phyloP scores from a whole-genome alignment of 2,329 filamentous ascomycete species.

The Hymenoscyphus fraxineus region DNA sequence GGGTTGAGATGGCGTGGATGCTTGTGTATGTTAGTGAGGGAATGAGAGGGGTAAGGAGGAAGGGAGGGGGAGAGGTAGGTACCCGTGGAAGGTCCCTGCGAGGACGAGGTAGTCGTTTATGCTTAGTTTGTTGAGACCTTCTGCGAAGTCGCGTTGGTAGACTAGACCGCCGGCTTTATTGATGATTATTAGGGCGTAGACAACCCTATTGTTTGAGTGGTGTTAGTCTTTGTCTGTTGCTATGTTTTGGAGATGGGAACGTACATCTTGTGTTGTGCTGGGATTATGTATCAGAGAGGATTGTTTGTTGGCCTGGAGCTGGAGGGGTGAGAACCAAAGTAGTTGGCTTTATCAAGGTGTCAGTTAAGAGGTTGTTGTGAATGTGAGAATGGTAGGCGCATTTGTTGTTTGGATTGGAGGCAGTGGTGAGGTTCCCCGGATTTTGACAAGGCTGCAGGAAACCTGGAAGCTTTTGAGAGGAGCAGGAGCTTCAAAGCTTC shows the following conservation, averaged over 20 bases:
- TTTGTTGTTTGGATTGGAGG: constrained; percentile 7
- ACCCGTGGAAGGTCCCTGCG: constrained; percentile 96
- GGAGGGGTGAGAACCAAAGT: not conserved
- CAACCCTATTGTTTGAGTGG: constrained; percentile 59
- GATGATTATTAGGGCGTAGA: constrained; percentile 94
- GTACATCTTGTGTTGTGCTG: not conserved
- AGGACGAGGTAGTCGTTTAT: constrained; percentile 97
- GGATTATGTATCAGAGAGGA: not conserved
- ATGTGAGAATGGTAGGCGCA: constrained; percentile 14
- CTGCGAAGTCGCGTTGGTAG: constrained; percentile 91
- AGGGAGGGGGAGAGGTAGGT: constrained; percentile 36
- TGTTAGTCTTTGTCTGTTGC: not conserved
- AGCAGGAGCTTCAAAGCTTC: constrained; percentile 7
- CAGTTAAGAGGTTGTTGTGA: not conserved
- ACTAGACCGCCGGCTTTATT: constrained; percentile 97
- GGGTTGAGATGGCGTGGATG: constrained; percentile 65
- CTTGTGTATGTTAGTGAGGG: constrained; percentile 37
- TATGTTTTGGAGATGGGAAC: not conserved
- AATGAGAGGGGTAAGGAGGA: constrained; percentile 24
- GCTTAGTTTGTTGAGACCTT: constrained; percentile 79
- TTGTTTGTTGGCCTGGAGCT: not conserved
- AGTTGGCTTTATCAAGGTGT: not conserved
- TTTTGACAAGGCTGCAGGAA: constrained; percentile 10
- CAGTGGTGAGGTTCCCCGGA: constrained; percentile 18
- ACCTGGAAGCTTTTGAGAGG: not conserved